Evolutionary conservation across 2,329 filamentous ascomycete species (phyloP).

Genomic region (Zarea fungicola): DNA sequence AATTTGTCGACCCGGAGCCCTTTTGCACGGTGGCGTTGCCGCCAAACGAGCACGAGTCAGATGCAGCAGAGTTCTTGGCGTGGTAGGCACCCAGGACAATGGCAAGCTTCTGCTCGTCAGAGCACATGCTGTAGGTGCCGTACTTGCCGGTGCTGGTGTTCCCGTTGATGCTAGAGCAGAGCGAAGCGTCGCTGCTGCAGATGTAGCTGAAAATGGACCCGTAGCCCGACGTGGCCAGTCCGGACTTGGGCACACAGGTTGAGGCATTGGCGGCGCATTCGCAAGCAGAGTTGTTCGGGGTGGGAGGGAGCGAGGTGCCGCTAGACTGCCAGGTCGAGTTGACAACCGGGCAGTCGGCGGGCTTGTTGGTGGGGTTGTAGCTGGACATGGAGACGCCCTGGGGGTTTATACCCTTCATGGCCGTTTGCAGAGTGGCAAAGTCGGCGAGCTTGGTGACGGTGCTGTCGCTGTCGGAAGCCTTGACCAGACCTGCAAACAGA

Average conservation of each 20-base stretch:
- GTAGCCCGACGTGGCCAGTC: conserved; percentile 53
- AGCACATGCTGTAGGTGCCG: conserved; percentile 76
- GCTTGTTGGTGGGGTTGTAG: conserved; percentile 72
- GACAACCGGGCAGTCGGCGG: conserved; percentile 65
- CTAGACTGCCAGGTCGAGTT: conserved; percentile 59
- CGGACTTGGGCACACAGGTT: conserved; percentile 60
- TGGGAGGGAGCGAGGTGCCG: conserved; percentile 65
- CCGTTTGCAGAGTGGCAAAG: conserved; percentile 65
- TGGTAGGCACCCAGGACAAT: conserved; percentile 46
- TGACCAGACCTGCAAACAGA: conserved; percentile 55
- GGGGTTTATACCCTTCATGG: conserved; percentile 64
- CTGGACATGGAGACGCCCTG: conserved; percentile 57
- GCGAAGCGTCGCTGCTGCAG: conserved; percentile 7
- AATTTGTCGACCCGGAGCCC: conserved; percentile 38
- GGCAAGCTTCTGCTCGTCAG: conserved; percentile 62
- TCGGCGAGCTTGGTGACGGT: conserved; percentile 65
- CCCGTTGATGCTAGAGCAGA: conserved; percentile 7
- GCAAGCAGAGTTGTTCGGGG: conserved; percentile 74
- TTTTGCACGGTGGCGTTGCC: conserved; percentile 57
- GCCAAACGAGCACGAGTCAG: conserved; percentile 64
- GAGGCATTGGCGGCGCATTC: conserved; percentile 76
- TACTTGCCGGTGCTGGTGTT: conserved; percentile 49
- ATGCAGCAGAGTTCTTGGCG: conserved; percentile 45
- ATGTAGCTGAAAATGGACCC: conserved; percentile 32
- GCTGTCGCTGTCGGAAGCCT: conserved; percentile 53